Base-by-base conservation (phyloP, 176 grass and related monocot species). In the bread wheat (Triticum aestivum) region DNA sequence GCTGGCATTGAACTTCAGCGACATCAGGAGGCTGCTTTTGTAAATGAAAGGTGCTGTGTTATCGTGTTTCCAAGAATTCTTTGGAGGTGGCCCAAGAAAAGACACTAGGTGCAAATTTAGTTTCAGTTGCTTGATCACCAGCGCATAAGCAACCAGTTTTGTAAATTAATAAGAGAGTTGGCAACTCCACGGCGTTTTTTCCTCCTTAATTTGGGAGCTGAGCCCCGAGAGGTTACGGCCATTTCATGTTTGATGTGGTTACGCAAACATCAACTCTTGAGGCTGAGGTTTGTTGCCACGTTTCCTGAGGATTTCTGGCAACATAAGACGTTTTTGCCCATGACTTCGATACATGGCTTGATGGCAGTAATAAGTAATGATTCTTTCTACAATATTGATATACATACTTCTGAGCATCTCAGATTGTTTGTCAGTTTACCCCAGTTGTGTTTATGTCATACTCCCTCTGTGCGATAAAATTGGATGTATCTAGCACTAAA, bases 1-100 rank as follows among this genome's bases (percentile, higher is more conserved):
- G 59, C 35, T 99, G 83, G 87, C 87, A 24, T 86, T 72, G 56
- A 96, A 99, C 69, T 99, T 99, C 85, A 91, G 92, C 1, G 90
- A 99, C 83, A 96, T 99, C 65, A 88, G 54, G 78, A 94, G 97
- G 86, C 78, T 99, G 69, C 79, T 94, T 6, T 73, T 96, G 71
- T 99, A 90, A 94, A 87, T 88, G 81, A 76, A 91, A 72, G 64
- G 32, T 32, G 39, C 11, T 85, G 17, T 45, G 15, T n/a, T 61
- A 72, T 62, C n/a, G 0, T 85, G 69, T 69, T 82, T 77, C 84
- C 69, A 85, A 77, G 69, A 81, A 81, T 87, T 88, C 81, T 82
- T 65, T 45, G 15, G 39, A 38, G 51, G 32, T 58, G 12, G 69
- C 49, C 56, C 69, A 69, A 44, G 82, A 61, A 77, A 80, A 72